Evolutionary conservation across 306 rosid genomes (phyloP), one percentile per base, ranked within the genome.

Genomic region (Hippophae rhamnoides): DNA sequence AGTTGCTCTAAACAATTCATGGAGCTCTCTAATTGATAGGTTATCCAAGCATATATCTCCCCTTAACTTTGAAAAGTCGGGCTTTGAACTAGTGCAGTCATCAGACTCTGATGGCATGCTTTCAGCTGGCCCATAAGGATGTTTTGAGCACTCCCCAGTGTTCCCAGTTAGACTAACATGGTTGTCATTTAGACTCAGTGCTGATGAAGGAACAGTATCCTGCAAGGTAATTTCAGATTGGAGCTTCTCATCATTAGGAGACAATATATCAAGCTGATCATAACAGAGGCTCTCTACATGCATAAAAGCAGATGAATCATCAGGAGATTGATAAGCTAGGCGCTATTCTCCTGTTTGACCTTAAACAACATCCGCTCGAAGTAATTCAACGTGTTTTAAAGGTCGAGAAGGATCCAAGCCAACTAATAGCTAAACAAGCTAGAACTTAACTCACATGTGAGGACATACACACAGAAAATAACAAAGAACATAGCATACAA

Each of bases 21-120:
- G 99, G 56, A 92, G 99, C 69, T 93, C 99, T 76, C 80, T 84
- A 63, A 80, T 86, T 69, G 97, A 93, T 25, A 93, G 72, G 74
- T 74, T 84, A 72, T 93, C 94, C 82, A 88, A 74, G 85, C 89
- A 86, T 73, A 88, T 79, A 69, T 84, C 94, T 45, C 77, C 95
- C 11, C 79, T 74, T 68, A 80, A 64, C 77, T 79, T 71, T 8
- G 74, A 73, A 75, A 80, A 67, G 70, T 85, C 85, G 48, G 71
- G 76, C 60, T 67, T 80, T 47, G 68, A 73, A 61, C 72, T 60
- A 41, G 79, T 70, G 69, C 72, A 68, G 53, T 68, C 63, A 54
- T 66, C 83, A 76, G 95, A 79, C 46, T 82, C 78, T 63, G 94
- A 75, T 59, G 88, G 75, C 13, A 82, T 85, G 42, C 78, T 78